These are phyloP conservation scores for Raphanus sativus DNA, from an alignment of 345 rosid species.

Conservation along the genomic window DNA sequence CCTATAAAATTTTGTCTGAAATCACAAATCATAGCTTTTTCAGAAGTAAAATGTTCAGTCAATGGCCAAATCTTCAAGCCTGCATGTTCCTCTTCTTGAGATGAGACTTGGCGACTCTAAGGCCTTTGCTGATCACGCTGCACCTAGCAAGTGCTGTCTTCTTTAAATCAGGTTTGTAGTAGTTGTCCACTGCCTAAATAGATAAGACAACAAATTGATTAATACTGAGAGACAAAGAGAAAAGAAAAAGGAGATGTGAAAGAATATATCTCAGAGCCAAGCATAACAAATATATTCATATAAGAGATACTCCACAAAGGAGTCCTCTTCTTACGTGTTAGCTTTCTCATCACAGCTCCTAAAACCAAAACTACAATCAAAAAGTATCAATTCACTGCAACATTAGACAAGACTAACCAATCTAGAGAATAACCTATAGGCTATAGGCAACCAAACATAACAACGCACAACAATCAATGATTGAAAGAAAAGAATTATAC, in stretches of 20 bases:
- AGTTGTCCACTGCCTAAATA: constrained; percentile 58
- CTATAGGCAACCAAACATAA: not conserved
- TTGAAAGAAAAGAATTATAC: constrained; percentile 27
- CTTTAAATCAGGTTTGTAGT: constrained; percentile 70
- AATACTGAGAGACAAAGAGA: not conserved
- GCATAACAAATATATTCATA: constrained; percentile 50
- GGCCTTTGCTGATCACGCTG: constrained; percentile 58
- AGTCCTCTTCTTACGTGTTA: constrained; percentile 27
- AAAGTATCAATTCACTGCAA: not conserved
- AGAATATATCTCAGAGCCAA: constrained; percentile 49
- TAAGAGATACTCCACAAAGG: constrained; percentile 31
- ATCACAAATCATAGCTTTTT: not conserved
- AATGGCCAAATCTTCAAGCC: constrained; percentile 19
- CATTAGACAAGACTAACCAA: not conserved
- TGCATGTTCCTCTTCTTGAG: constrained; percentile 68
- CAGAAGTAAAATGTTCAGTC: not conserved
- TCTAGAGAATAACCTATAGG: not conserved
- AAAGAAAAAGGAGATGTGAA: not conserved
- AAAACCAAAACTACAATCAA: not conserved
- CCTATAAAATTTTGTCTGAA: not conserved
- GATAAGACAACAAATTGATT: not conserved
- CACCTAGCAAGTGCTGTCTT: constrained; percentile 73
- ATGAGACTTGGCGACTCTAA: constrained; percentile 65
- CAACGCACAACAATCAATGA: not conserved
- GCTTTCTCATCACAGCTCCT: not conserved